phyloP scores from a whole-genome alignment of 163 green algal genomes.

The Scenedesmus sp. region DNA sequence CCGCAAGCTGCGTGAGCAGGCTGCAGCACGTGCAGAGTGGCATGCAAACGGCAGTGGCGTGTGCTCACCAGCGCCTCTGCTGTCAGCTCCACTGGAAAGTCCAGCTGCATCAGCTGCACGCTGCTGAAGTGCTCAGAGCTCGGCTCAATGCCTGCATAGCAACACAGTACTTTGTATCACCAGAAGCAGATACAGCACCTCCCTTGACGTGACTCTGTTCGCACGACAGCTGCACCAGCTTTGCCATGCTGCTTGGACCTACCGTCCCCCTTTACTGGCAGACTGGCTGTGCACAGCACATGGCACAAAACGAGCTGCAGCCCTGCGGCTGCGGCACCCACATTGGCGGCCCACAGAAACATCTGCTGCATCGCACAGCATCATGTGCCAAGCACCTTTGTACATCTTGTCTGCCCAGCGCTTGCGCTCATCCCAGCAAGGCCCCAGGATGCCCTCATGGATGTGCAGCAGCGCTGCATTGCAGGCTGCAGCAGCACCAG shows the following conservation, averaged over 20 bases:
- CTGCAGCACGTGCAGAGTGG: no score
- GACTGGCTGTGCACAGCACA: not conserved
- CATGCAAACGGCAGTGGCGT: no score
- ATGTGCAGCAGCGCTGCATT: constrained; percentile 30
- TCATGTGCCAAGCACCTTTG: not conserved
- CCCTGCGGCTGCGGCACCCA: no score
- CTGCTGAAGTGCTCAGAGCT: not conserved
- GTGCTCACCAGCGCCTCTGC: constrained; percentile 11
- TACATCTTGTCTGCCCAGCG: constrained; percentile 42
- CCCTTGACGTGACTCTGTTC: no score
- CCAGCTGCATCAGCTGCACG: constrained; percentile 10
- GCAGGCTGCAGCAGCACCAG: constrained; percentile 31
- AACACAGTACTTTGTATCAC: not conserved
- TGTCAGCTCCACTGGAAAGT: constrained; percentile 17
- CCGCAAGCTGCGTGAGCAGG: not conserved
- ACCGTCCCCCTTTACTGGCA: no score
- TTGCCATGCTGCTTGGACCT: no score
- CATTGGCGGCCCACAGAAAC: no score
- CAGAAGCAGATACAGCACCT: no score
- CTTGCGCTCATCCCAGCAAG: constrained; percentile 42
- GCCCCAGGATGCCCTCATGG: constrained; percentile 20
- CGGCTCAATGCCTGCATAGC: constrained; percentile 9
- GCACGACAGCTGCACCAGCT: no score
- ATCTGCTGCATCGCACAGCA: not conserved
- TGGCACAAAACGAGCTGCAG: not conserved